Evolutionary conservation across 2,329 filamentous ascomycete species (phyloP), one percentile per base, ranked within the genome.

Genomic region (Aspergillus hortae): DNA sequence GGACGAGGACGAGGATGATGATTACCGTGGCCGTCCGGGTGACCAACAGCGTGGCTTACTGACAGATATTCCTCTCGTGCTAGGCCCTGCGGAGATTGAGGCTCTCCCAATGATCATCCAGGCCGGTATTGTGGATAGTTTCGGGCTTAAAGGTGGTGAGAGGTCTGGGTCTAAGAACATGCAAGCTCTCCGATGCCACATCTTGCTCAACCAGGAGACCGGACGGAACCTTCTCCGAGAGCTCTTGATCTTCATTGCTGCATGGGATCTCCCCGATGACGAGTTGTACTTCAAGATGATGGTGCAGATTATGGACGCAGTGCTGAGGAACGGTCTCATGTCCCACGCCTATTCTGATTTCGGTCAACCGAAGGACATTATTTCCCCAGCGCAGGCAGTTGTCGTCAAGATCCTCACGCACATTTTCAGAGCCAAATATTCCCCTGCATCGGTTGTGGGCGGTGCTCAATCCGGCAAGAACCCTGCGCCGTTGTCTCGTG

Each of bases 21-120:
- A 79, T 51, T 80, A 80, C 49, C 74, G 76, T 44, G 72, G 74
- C n/a, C 72, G 76, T 10, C 73, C 76, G 17, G 74, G 77, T 10
- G 77, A 80, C 56, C 75, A 80, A 55, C 75, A 80, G 65, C 88
- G 90, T 15, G 92, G 92, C 11, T 76, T 97, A 12, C 76, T 97
- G 50, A 96, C 92, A 0, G 92, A 97, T 68, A 90, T 97, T 11
- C 92, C 92, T 27, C 88, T 97, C 59, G 95, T 96, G 35, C 79
- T 97, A 27, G 92, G 95, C 41, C 92, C 92, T 0, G 92, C 91
- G 51, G 92, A 97, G 71, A 96, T 96, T 49, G 92, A 97, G 71
- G 92, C 94, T 5, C 76, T 97, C 48, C 92, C 95, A 50, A 96
- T 96, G 92, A 95, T 96, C 54, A 87, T 97, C 63, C 96, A 96